Base-by-base conservation (phyloP, 2,329 filamentous ascomycete species). In the Arthrinium phaeospermum region DNA sequence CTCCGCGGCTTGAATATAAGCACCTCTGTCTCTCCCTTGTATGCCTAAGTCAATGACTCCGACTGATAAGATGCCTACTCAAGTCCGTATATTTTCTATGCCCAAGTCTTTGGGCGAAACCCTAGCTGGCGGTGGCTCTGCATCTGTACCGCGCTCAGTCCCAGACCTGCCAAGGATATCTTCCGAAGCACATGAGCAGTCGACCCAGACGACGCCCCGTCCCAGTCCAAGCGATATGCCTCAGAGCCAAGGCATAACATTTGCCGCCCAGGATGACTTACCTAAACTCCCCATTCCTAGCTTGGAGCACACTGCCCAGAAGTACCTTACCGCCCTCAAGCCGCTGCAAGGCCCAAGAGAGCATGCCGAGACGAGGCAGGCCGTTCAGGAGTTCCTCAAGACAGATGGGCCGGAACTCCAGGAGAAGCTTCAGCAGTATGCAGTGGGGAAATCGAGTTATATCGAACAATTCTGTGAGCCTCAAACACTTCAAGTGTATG, bases 401-500 rank as follows among this genome's bases (percentile, higher is more conserved):
- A 85, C 88, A 0, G 95, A 98, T 75, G 96, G 96, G 0, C 94
- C 93, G 0, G 91, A 93, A 67, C 84, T 99, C 68, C 95, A 99
- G 80, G 94, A 96, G 74, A 95, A 93, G 82, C 84, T 98, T 72
- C 96, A 95, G 85, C 91, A 92, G 78, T 99, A 98, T 85, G 95
- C 96, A 12, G 91, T 91, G 68, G 94, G 93, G 64, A 96, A 95
- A 84, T 94, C 94, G 49, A 98, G 96, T 83, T 99, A 98, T 80
- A 98, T 99, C 78, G 96, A 98, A 81, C 96, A 99, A 79, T 99
- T 99, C 78, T 99, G 96, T 98, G 89, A 80, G 94, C 88, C 64
- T 22, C 34, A 27, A 46, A 61, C 14, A 45, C 8, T 24, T 6
- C 30, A 8, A 24, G 4, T 46, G 12, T 22, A 7, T 24, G 37